Base-by-base conservation (phyloP, 2,329 filamentous ascomycete species). In the Aspergillus fischeri region DNA sequence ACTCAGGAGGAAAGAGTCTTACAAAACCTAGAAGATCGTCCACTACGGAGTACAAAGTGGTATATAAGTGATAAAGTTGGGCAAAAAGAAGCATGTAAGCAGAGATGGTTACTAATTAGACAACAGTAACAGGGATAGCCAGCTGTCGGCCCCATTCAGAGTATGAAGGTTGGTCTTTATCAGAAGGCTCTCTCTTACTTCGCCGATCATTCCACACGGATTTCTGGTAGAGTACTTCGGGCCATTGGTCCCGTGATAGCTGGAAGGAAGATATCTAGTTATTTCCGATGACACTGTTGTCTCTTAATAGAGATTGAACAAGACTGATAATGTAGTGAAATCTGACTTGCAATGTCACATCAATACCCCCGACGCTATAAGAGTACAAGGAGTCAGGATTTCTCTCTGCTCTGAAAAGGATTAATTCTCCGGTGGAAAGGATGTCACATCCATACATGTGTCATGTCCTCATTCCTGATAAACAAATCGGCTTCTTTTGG, bases 391-490 rank as follows among this genome's bases (percentile, higher is more conserved):
- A 21, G 8, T 3, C n/a, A 44, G 7, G 8, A 10, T 44, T n/a
- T 7, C 17, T 44, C 21, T 44, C 20, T 44, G 41, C n/a, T 35
- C 14, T 2, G 11, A 35, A 4, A 35, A 6, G 14, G 32, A 17
- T 17, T 21, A 44, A 21, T 11, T 5, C 10, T 3, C 32, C 41
- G 4, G 38, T 38, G 27, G 42, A 53, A 48, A 27, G 28, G 24
- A 52, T 55, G 52, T 41, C 45, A 47, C 32, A 47, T 32, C 29
- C 44, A 54, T 62, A 62, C 60, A 60, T 60, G 60, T 56, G 51
- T 41, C 28, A n/a, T 42, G 25, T 25, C 32, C 11, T 35, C 11
- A 6, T 35, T 35, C 32, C 32, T 27, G 44, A 27, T 47, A 47
- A 27, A 20, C 20, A 28, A 25, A 41, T 38, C 50, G 29, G 32